phyloP scores from a whole-genome alignment of 257 asterid species.

The Perilla frutescens region DNA sequence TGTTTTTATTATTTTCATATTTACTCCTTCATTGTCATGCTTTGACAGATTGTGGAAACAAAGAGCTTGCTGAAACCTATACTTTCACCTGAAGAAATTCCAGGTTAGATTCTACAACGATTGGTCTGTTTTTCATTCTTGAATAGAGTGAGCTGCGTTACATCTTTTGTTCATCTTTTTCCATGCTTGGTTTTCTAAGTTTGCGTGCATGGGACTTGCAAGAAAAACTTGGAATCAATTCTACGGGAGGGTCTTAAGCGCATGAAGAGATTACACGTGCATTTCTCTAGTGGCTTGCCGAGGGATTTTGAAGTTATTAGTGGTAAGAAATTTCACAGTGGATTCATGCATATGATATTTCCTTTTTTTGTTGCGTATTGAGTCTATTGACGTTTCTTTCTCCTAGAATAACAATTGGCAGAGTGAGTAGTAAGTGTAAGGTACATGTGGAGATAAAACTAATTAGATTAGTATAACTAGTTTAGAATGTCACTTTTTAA shows the following conservation, averaged over 20 bases:
- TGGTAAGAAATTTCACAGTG: slow-evolving; percentile 54
- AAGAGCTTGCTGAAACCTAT: slow-evolving; percentile 84
- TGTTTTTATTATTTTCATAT: neutral
- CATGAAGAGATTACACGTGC: slow-evolving; percentile 90
- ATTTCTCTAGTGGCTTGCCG: slow-evolving; percentile 95
- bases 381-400: neutral
- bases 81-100: slow-evolving; percentile 74
- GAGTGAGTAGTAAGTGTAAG: no score
- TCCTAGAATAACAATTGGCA: neutral
- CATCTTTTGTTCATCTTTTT: no score
- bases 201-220: slow-evolving; percentile 96
- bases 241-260: slow-evolving; percentile 82
- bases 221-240: slow-evolving; percentile 73
- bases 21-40: slow-evolving; percentile 29
- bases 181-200: slow-evolving; percentile 48
- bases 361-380: neutral
- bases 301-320: slow-evolving; percentile 84
- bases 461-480: no score
- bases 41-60: slow-evolving; percentile 75
- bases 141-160: neutral
- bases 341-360: neutral
- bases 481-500: no score
- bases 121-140: slow-evolving; percentile 21
- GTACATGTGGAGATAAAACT: no score
- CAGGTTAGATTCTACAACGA: slow-evolving; percentile 50